Evolutionary conservation across 2,329 filamentous ascomycete species (phyloP), one percentile per base, ranked within the genome.

Genomic region (Fusarium sp.): DNA sequence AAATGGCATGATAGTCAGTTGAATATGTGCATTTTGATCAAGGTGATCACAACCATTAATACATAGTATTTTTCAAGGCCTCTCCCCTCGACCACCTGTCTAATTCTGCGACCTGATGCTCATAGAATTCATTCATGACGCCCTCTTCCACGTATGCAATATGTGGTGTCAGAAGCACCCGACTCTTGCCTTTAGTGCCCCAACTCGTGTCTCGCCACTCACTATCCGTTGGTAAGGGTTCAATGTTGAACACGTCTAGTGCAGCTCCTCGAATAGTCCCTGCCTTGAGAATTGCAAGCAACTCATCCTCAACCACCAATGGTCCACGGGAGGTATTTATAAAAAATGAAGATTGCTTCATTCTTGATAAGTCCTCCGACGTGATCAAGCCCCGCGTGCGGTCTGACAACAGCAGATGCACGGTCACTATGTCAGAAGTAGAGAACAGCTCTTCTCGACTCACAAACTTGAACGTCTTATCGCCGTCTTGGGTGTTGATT

Each of bases 51-150:
- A 23, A 12, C 28, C 5, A 30, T 18, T 18, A 54, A 20, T n/a
- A 43, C 34, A 54, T 23, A 3, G n/a, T 43, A 21, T 48, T 55
- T 7, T 18, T 28, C 53, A 55, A 14, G 8, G 30, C 13, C 11
- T 55, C 53, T 28, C 53, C 53, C 23, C 4, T 55, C n/a, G 42
- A 28, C 53, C 53, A 55, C 25, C 42, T 55, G 1, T 28, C 30
- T 18, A 55, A n/a, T 21, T 55, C 53, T 12, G 23, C 30, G n/a
- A 48, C 53, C 14, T 55, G 53, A 21, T 55, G 42, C 32, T 40
- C 30, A 40, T 55, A 55, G 16, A 55, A 55, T 30, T 48, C 53
- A 37, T 55, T 55, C 53, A 55, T 48, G 12, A 55, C 53, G 1
- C 30, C 1, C 6, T 55, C 53, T 28, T 55, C 53, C 10, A 55